Evolutionary conservation across 148 eudicot species (phyloP).

Genomic region (Fagopyrum esculentum): DNA sequence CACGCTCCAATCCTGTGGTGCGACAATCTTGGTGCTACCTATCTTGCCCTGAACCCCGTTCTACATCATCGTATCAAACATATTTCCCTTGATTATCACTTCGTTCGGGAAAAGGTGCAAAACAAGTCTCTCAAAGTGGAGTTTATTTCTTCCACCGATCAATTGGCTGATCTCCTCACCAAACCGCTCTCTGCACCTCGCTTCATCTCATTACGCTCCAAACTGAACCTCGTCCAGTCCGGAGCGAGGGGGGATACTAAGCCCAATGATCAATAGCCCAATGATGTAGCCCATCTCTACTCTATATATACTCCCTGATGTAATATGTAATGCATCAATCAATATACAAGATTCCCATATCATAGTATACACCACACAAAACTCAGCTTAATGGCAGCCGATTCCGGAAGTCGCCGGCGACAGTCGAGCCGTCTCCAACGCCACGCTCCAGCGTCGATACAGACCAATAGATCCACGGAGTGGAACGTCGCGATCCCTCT

Average conservation of each 20-base stretch:
- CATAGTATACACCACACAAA: too few species aligned
- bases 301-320: too few species aligned
- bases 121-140: neutral
- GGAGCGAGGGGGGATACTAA: neutral
- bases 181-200: neutral
- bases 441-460: conserved; percentile 61
- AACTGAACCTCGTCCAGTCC: neutral
- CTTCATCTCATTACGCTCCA: neutral
- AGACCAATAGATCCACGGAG: conserved; percentile 37
- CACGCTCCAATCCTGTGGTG: neutral
- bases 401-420: conserved; percentile 13
- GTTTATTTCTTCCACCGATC: neutral
- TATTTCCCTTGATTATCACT: neutral
- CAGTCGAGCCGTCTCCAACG: conserved; percentile 46
- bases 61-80: neutral
- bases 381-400: neutral
- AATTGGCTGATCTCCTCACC: neutral
- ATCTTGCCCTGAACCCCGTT: neutral
- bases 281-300: too few species aligned
- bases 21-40: neutral
- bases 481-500: conserved; percentile 75
- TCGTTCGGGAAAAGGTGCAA: neutral
- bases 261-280: too few species aligned
- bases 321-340: too few species aligned
- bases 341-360: too few species aligned